A percentile compares a stretch with the other conserved stretches of the same genome.
These are phyloP conservation scores for Dioscorea cayenensis DNA, from an alignment of 116 monocot species.

Conservation along the genomic window DNA sequence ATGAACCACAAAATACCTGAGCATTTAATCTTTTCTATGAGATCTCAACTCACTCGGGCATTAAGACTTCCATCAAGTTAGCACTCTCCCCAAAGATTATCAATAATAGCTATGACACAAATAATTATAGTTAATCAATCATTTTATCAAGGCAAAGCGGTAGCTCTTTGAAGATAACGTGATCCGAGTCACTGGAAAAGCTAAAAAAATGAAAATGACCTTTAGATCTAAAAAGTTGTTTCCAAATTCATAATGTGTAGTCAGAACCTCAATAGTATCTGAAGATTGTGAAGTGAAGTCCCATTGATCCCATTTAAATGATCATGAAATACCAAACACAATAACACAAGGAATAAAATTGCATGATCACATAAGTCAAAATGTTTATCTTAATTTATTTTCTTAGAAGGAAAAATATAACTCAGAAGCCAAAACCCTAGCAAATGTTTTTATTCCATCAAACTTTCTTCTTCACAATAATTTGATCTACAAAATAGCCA, in stretches of 20 bases:
- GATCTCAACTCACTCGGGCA: slow-evolving; percentile 86
- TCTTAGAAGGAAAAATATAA: too few species aligned
- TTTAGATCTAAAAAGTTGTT: slow-evolving; percentile 89
- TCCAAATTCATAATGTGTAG: slow-evolving; percentile 89
- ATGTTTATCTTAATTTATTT: too few species aligned
- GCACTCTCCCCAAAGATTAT: slow-evolving; percentile 91
- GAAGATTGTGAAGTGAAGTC: slow-evolving; percentile 72
- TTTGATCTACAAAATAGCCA: too few species aligned
- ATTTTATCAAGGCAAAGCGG: background rate
- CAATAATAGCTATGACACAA: slow-evolving; percentile 33
- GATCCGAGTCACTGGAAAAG: background rate
- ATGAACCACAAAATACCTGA: slow-evolving; percentile 41
- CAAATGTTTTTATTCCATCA: too few species aligned
- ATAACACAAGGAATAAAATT: background rate
- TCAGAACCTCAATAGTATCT: slow-evolving; percentile 78
- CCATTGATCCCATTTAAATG: slow-evolving; percentile 92
- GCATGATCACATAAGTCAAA: too few species aligned
- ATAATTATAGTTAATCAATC: background rate
- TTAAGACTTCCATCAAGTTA: slow-evolving; percentile 93
- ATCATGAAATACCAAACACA: slow-evolving; percentile 2
- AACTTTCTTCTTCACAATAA: too few species aligned
- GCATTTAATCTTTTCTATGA: slow-evolving; percentile 94
- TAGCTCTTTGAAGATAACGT: background rate
- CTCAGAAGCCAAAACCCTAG: too few species aligned
- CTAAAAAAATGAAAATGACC: slow-evolving; percentile 20